Evolutionary conservation across 2,329 filamentous ascomycete genomes (phyloP), one percentile per base, ranked within the genome.

Genomic region (Lachnellula occidentalis): DNA sequence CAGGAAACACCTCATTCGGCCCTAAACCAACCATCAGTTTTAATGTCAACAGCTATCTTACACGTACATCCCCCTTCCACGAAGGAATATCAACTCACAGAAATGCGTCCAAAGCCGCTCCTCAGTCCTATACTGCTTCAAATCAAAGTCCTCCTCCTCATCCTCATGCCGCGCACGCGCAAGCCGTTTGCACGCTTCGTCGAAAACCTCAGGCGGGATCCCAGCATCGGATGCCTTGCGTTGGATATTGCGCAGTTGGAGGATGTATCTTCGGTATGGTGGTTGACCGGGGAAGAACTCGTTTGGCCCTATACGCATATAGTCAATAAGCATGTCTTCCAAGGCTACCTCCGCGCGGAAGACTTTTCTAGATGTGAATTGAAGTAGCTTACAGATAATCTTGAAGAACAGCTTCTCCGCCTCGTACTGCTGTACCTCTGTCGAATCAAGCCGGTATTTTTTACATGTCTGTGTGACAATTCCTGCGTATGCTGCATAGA

Each of bases 201-300:
- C 15, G 15, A 50, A 50, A 2, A 19, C 15, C 12, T 14, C 21
- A 4, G 17, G 34, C 6, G 12, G 14, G 15, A 50, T 34, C 8
- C 48, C 48, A 27, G 21, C n/a, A 1, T 36, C 37, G 1, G 15
- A n/a, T n/a, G 48, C 48, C 36, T 43, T 50, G 4, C n/a, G 21
- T 12, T 50, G 34, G 4, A 50, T 50, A 4, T 43, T 22, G 3
- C 31, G 36, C 3, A 50, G 37, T 3, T 50, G 37, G 11, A 36
- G 37, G 14, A 50, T 36, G n/a, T 50, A 50, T 4, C n/a, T 39
- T 11, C 31, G 48, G 19, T 50, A 31, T 9, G 48, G 48, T 24
- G 34, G 24, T 22, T 50, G 48, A n/a, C 36, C 36, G 21, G 48
- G 48, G 27, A 50, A 50, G 21, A 50, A 50, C 22, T 50, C 37